Evolutionary conservation across 139 green algal genomes (phyloP).

Genomic region (Tetradesmus lagerheimii): DNA sequence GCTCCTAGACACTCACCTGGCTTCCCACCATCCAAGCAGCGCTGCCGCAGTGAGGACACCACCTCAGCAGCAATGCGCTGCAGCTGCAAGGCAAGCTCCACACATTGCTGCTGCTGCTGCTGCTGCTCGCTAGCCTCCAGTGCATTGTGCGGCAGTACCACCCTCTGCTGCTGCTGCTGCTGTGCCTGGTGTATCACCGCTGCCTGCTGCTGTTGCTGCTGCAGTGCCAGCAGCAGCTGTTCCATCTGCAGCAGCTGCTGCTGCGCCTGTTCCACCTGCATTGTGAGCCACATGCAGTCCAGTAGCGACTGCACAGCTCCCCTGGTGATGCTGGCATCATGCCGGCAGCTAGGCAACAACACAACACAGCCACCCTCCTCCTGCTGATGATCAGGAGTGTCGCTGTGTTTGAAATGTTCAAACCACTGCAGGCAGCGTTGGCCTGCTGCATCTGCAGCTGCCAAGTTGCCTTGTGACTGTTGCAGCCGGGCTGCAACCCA

Average conservation of each 20-base stretch:
- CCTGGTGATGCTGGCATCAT: slow-evolving; percentile 7
- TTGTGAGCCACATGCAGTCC: slow-evolving; percentile 35
- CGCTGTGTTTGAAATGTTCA: not conserved
- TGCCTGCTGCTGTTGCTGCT: not conserved
- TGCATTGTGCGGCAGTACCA: not conserved
- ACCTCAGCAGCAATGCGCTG: not conserved
- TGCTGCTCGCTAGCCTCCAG: not conserved
- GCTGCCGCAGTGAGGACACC: not conserved
- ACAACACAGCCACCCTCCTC: not conserved
- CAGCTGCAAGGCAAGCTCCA: not conserved
- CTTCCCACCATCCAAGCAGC: not conserved
- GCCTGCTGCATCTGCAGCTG: slow-evolving; percentile 23
- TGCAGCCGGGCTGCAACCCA: slow-evolving; percentile 12
- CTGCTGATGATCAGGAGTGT: not conserved
- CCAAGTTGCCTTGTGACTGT: not conserved
- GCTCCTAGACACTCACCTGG: not conserved
- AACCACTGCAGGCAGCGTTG: slow-evolving; percentile 6
- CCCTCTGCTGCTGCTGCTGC: slow-evolving; percentile 1
- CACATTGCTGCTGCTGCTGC: not conserved
- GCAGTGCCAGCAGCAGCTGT: not conserved
- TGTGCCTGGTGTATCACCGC: not conserved
- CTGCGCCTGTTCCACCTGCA: slow-evolving; percentile 7
- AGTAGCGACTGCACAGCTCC: not conserved
- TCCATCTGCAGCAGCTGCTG: slow-evolving; percentile 30
- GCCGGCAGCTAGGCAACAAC: slow-evolving; percentile 5